Base-by-base conservation (phyloP, 768 basidiomycete genomes). In the Multifurca ochricompacta region DNA sequence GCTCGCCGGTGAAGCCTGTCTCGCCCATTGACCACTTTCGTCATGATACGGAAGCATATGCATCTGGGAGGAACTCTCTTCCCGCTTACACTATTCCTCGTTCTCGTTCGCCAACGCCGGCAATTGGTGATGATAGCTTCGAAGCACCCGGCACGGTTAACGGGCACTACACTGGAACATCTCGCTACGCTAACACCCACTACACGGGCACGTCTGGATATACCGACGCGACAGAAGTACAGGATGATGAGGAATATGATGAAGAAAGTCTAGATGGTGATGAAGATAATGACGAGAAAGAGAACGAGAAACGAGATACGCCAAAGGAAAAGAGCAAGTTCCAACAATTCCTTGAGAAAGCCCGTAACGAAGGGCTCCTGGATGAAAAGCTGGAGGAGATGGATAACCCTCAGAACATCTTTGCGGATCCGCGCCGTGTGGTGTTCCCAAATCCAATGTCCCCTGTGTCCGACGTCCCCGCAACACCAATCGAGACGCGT, bases 51-150 rank as follows among this genome's bases (percentile, higher is more conserved):
- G 85, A 85, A 61, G 84, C 82, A 2, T 88, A 83, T 59, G 75
- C 86, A 8, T 83, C 85, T 0, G 85, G 82, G 6, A 74, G 75
- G 51, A 70, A 74, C 59, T 70, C 78, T 6, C 77, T 77, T 10
- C 68, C 75, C 30, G 68, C 73, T 1, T 77, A 74, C 60, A 70
- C 67, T 6, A 72, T 74, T 3, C 75, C 83, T 28, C 78, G 83
- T 44, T 88, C 86, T 18, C 80, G 86, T 21, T 89, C 87, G 3
- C 85, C 87, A 0, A 88, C 87, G 3, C 86, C 87, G 9, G 80
- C 81, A 8, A 76, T 77, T 3, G 85, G 86, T 47, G 85, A 86
- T 35, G 85, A 87, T 59, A 84, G 82, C 61, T 87, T 85, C 57
- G 74, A 73, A 54, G 72, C 83, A 18, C 75, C 78, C 5, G 78